phyloP scores from a whole-genome alignment of 306 rosid species.

The Cicer chorassanicum region DNA sequence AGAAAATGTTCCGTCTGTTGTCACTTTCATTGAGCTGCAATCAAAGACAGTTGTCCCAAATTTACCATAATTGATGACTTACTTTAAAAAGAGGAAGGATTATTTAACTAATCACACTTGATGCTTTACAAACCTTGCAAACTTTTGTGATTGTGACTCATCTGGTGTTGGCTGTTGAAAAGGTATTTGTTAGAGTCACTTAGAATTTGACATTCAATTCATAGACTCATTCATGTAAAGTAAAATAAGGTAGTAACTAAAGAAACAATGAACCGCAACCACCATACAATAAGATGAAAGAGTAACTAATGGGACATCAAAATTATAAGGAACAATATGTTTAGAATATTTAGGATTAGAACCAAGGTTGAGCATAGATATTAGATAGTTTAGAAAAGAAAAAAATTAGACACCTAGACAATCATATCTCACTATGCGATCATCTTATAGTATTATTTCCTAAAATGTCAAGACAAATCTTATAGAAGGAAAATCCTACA shows the following conservation, averaged over 20 bases:
- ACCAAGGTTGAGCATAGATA: not conserved
- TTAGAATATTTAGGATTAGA: not conserved
- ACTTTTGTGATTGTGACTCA: slow-evolving; percentile 57
- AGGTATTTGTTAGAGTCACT: slow-evolving; percentile 43
- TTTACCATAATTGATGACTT: slow-evolving; percentile 36
- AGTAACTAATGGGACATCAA: not conserved
- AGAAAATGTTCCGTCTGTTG: slow-evolving; percentile 54
- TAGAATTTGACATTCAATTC: slow-evolving; percentile 26
- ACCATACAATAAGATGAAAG: not conserved
- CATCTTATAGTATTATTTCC: too few species aligned
- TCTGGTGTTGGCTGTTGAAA: slow-evolving; percentile 55
- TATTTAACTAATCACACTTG: slow-evolving; percentile 23
- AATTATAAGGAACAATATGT: not conserved
- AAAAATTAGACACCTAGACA: too few species aligned
- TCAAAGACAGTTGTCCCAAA: slow-evolving; percentile 14
- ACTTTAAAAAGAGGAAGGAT: not conserved
- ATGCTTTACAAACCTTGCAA: slow-evolving; percentile 58
- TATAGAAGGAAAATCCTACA: not conserved
- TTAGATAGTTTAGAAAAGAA: too few species aligned
- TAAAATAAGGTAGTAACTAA: not conserved
- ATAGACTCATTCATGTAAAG: not conserved
- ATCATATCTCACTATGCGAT: too few species aligned
- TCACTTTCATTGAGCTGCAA: slow-evolving; percentile 56
- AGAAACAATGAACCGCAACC: not conserved
- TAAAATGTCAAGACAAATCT: too few species aligned